Conservation (phyloP, 257 asterid species). For the Solanum clarkiae region DNA sequence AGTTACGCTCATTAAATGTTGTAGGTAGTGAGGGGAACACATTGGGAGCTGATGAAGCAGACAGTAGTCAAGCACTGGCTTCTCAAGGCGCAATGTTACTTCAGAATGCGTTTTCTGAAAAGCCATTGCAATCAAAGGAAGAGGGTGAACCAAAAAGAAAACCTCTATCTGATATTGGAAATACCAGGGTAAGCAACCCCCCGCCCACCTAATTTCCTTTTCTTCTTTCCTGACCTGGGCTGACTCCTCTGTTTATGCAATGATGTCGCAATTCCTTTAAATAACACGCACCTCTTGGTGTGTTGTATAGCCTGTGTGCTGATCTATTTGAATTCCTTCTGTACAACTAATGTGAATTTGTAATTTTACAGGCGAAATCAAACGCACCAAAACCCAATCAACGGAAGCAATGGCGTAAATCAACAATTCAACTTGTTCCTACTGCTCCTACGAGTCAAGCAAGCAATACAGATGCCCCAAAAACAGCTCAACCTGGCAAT, state of each 20-base stretch:
- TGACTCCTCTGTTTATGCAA: background rate
- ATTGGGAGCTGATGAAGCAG: constrained; percentile 24
- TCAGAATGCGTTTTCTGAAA: constrained; percentile 67
- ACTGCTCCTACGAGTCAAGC: constrained; percentile 36
- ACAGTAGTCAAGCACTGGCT: constrained; percentile 36
- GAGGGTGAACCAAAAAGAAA: constrained; percentile 33
- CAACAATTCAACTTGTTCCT: constrained; percentile 77
- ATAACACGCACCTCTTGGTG: background rate
- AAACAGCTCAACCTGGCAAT: constrained; percentile 21
- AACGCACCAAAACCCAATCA: constrained; percentile 42
- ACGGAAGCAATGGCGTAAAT: constrained; percentile 74
- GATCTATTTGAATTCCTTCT: background rate
- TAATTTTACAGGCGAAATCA: constrained; percentile 39
- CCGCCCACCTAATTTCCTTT: background rate
- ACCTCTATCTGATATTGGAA: constrained; percentile 90
- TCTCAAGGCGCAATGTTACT: constrained; percentile 82
- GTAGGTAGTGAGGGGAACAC: constrained; percentile 9
- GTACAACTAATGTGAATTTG: background rate
- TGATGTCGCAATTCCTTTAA: background rate
- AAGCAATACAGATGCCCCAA: constrained; percentile 19
- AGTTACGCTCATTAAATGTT: constrained; percentile 5
- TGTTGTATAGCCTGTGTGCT: background rate
- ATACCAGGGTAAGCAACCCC: constrained; percentile 42
- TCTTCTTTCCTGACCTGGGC: background rate
- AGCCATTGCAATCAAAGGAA: constrained; percentile 25